Base-by-base conservation (phyloP, 805 yeast genomes). In the Metschnikowia shivogae region DNA sequence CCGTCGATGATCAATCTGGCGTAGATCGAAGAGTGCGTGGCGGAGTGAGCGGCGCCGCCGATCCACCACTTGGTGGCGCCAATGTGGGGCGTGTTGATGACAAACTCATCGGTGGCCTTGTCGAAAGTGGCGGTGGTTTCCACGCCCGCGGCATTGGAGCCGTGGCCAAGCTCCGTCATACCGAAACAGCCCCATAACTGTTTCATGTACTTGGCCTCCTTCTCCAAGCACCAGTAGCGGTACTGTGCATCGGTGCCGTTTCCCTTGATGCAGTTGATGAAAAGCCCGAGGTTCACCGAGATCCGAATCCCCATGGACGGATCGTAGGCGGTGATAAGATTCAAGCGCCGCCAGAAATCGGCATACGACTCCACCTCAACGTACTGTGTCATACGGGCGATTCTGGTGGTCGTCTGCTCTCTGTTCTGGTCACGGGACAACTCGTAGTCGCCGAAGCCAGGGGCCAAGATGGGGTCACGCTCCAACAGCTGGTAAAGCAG, bases 51-150 rank as follows among this genome's bases (percentile, higher is more conserved):
- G 45, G 76, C 76, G 46, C 76, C 76, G 33, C 76, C 76, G 47
- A 72, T 72, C 76, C 76, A 72, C 76, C 76, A 72, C 56, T 72
- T 72, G 49, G 76, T 72, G 37, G 76, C 76, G 48, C 76, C 75
- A 48, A 72, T 64, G 52, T 71, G 75, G 5, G 76, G 76, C 27
- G 76, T 72, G 59, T 68, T 68, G 50, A 72, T 65, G 45, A 71
- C 54, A 48, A 72, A 72, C 55, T 70, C 71, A 53, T 71, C 76
- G 20, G 60, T 62, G 44, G 60, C 62, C 39, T 56, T 58, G 49
- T 72, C 76, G 42, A 67, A 70, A 36, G 73, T 56, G 33, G 65
- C 65, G 22, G 56, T 52, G 33, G 59, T 55, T 28, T 55, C 59
- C 3, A 52, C 52, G 1, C 59, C 59, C 0, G 59, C 59, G 0